phyloP scores from a whole-genome alignment of 371 early-diverging fungal genomes.

The Lichtheimia hyalospora region DNA sequence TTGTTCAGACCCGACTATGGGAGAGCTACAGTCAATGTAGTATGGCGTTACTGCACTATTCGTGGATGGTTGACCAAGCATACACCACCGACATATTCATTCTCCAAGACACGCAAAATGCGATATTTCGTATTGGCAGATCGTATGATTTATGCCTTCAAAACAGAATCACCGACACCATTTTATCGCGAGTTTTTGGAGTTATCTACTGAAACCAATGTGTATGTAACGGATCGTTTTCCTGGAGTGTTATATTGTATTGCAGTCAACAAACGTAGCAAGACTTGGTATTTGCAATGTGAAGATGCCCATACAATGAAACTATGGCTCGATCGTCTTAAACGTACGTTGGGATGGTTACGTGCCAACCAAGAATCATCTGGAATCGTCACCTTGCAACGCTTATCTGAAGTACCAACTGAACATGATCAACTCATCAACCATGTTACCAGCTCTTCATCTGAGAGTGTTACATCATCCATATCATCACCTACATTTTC shows the following conservation, averaged over 20 bases:
- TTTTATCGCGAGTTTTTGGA: slow-evolving; percentile 33
- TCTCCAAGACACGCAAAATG: slow-evolving; percentile 26
- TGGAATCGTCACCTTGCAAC: neutral
- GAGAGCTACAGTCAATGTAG: neutral
- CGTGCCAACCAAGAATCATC: slow-evolving; percentile 9
- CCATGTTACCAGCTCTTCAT: slow-evolving; percentile 2
- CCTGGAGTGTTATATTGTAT: slow-evolving; percentile 32
- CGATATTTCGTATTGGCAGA: slow-evolving; percentile 36
- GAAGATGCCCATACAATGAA: slow-evolving; percentile 34
- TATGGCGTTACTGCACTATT: slow-evolving; percentile 27
- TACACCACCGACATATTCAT: slow-evolving; percentile 32
- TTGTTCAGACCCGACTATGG: slow-evolving; percentile 1
- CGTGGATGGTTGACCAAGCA: slow-evolving; percentile 37
- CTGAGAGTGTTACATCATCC: neutral
- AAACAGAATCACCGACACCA: slow-evolving; percentile 22
- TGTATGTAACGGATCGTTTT: slow-evolving; percentile 37
- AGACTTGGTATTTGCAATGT: slow-evolving; percentile 35
- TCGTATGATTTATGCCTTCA: slow-evolving; percentile 36
- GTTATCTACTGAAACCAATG: slow-evolving; percentile 27
- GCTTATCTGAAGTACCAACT: slow-evolving; percentile 8
- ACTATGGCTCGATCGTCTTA: slow-evolving; percentile 32
- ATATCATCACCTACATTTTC: neutral
- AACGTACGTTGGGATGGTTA: slow-evolving; percentile 26
- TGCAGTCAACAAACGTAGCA: slow-evolving; percentile 27
- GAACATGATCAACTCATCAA: slow-evolving; percentile 19